Conservation (phyloP, 139 green algal genomes). For the Yamagishiella unicocca region DNA sequence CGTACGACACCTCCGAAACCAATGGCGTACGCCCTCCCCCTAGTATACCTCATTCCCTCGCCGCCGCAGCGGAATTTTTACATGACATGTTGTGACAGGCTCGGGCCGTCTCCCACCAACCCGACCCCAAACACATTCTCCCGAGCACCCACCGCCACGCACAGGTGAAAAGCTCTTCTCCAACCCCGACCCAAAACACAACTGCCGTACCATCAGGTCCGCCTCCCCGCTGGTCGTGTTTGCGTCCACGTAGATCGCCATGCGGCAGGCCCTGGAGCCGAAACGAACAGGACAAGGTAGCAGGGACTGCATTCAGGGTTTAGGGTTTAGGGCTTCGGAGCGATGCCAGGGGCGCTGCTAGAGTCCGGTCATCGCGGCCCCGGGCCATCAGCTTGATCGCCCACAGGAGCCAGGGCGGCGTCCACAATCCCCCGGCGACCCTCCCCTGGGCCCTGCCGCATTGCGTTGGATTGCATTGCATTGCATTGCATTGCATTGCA, state of each 20-base stretch:
- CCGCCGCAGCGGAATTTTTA: too few relatives aligned
- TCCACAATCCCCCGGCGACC: not conserved
- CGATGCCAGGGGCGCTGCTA: not conserved
- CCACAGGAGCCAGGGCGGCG: not conserved
- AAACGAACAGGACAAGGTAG: not conserved
- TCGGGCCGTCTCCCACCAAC: too few relatives aligned
- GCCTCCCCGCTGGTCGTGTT: not conserved
- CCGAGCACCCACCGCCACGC: too few relatives aligned
- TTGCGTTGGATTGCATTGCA: too few relatives aligned
- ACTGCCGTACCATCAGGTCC: not conserved
- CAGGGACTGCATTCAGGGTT: not conserved
- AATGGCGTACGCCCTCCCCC: too few relatives aligned
- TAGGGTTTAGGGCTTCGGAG: not conserved
- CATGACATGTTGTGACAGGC: too few relatives aligned
- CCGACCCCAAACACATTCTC: not conserved
- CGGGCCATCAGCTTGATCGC: not conserved
- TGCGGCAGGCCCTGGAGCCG: not conserved
- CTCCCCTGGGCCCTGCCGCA: too few relatives aligned
- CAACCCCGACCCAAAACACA: not conserved
- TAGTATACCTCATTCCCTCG: too few relatives aligned
- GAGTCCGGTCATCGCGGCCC: not conserved
- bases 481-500: too few relatives aligned
- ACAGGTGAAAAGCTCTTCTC: too few relatives aligned
- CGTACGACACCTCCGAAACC: too few relatives aligned
- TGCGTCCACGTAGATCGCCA: slow-evolving; percentile 19